Evolutionary conservation across 2,329 filamentous ascomycete species (phyloP), one percentile per base, ranked within the genome.

Genomic region (Aspergillus eucalypticola): DNA sequence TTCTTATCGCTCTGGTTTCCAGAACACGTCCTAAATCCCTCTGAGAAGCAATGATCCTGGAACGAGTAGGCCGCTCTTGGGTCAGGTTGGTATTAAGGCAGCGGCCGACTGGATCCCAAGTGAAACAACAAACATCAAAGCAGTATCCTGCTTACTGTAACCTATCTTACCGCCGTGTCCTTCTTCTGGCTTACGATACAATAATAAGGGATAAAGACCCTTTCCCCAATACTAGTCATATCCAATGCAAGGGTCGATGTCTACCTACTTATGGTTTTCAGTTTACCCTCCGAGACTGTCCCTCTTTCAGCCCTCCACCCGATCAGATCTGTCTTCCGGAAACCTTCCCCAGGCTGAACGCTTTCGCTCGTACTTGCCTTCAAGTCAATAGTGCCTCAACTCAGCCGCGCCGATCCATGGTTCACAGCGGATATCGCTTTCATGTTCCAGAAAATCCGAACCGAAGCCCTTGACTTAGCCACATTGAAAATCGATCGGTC

Each of bases 401-500:
- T 21, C 41, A 23, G 44, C 42, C 15, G 25, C 35, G 32, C 32
- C 27, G 64, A 62, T 54, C 65, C 61, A 60, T 61, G 61, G 63
- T 65, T 65, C 52, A 39, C 51, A 39, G 23, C 63, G 59, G 60
- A 55, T 54, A 62, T 54, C 51, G 11, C 54, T 60, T 54, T 46
- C 38, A 27, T 27, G 38, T 61, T 61, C 59, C 59, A 65, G 59
- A 62, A 62, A 53, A 44, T 48, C 54, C 35, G 4, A 29, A 32
- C 25, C 19, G 44, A 41, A 41, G 46, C 59, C 60, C 57, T 51
- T 54, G 62, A 53, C 48, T 49, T 46, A 38, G 53, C 50, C 48
- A 53, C 42, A 51, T 53, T 58, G 60, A 49, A 64, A 62, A 58
- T 42, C 62, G 54, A 60, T 64, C 62, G 57, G 50, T 55, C 60